Base-by-base conservation (phyloP, 2,329 filamentous ascomycete species). In the Alternaria rosae region DNA sequence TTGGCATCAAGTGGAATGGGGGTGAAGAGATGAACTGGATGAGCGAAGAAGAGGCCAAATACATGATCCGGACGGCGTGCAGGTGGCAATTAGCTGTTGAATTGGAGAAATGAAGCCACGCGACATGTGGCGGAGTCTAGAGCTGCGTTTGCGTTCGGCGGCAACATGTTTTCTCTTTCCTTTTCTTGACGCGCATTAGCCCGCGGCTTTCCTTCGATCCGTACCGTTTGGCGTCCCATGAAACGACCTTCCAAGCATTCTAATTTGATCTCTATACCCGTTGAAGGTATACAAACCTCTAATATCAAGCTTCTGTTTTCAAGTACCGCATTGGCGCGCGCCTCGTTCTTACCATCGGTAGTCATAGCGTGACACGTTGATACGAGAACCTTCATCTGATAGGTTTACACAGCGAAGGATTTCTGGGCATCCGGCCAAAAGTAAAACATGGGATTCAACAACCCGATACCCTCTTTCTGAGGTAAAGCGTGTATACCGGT, bases 81-180 rank as follows among this genome's bases (percentile, higher is more conserved):
- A 52, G 54, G n/a, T 70, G 66, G 59, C 69, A 68, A 26, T 54
- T 78, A 54, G 70, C 65, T 5, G 66, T 77, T 4, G 52, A 70
- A 11, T 56, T 78, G 12, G 67, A 91, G 66, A 91, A 84, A 65
- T 91, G 88, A 23, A 88, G 9, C 30, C 20, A 35, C 8, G 20
- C 20, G 20, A 38, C n/a, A 20, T 26, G 45, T 15, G 30, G 20
- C 47, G 2, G n/a, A 10, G 23, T 23, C 15, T 12, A 12, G 32
- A 12, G 21, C 15, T 20, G 38, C 25, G 17, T 35, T 50, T 21
- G 17, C 17, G 12, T 32, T 23, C 28, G 28, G 28, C 47, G 47
- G 28, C 47, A 38, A 51, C 12, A n/a, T 32, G 47, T 51, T 20
- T 25, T 20, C 11, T 30, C 30, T 30, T 57, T 57, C 30, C 54